phyloP scores from a whole-genome alignment of 2,329 filamentous ascomycete genomes.

The Tolypocladium amazonense region DNA sequence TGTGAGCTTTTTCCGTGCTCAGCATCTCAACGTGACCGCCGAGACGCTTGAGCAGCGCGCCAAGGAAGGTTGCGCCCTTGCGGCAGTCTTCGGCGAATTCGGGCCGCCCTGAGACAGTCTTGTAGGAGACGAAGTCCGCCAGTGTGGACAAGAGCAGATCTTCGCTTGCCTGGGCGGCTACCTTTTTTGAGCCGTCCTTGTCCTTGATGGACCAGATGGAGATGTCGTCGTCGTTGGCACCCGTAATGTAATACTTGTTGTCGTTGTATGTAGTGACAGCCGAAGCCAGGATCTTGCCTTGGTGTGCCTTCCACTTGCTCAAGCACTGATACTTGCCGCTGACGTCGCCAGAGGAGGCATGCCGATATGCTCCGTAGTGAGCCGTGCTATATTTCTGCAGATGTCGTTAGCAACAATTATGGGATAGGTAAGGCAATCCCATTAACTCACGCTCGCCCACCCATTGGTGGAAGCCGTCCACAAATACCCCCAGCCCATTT shows the following conservation, averaged over 20 bases:
- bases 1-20: slow-evolving; percentile 67
- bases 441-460: slow-evolving; percentile 60
- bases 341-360: slow-evolving; percentile 37
- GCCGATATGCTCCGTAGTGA: slow-evolving; percentile 48
- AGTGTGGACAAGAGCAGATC: slow-evolving; percentile 60
- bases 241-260: slow-evolving; percentile 82
- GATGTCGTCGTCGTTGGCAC: slow-evolving; percentile 83
- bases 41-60: slow-evolving; percentile 82
- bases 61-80: slow-evolving; percentile 81
- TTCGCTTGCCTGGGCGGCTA: slow-evolving; percentile 24
- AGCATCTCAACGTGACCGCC: slow-evolving; percentile 85
- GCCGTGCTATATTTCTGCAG: slow-evolving; percentile 54
- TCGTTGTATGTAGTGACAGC: slow-evolving; percentile 59
- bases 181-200: slow-evolving; percentile 18
- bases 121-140: slow-evolving; percentile 80
- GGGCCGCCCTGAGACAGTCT: slow-evolving; percentile 78
- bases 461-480: slow-evolving; percentile 88
- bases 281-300: slow-evolving; percentile 80
- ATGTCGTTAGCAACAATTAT: background rate
- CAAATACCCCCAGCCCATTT: slow-evolving; percentile 74
- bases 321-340: slow-evolving; percentile 78
- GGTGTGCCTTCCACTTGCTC: slow-evolving; percentile 70
- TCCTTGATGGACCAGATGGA: slow-evolving; percentile 73
- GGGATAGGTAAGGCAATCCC: accelerated
- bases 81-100: slow-evolving; percentile 88